Conservation (phyloP, 768 basidiomycete species). For the Pleurotus giganteus region DNA sequence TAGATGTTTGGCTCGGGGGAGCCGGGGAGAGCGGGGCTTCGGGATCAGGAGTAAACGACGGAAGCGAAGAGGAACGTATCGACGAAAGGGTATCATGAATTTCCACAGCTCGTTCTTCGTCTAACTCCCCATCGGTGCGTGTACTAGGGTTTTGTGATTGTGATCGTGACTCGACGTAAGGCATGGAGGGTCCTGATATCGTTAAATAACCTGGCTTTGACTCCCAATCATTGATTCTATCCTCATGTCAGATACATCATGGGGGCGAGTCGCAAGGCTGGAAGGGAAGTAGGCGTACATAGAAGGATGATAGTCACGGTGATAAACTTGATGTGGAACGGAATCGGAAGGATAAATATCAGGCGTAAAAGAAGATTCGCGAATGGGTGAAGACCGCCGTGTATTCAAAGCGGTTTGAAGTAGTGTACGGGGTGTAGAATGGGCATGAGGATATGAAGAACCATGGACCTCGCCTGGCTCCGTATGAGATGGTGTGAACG, state of each 20-base stretch:
- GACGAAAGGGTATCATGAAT: constrained; percentile 7
- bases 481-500: constrained; percentile 14
- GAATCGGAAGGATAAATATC: constrained; percentile 1
- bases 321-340: constrained; percentile 1
- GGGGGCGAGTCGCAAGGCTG: background rate
- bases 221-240: constrained; percentile 6
- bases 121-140: background rate
- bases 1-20: background rate
- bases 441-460: constrained; percentile 10
- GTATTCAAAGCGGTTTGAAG: background rate
- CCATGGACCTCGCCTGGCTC: constrained; percentile 4
- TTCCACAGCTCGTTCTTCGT: constrained; percentile 6
- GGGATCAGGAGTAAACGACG: constrained; percentile 5
- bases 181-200: background rate
- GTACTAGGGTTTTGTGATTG: constrained; percentile 8
- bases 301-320: constrained; percentile 7
- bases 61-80: background rate
- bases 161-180: constrained; percentile 8
- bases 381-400: background rate
- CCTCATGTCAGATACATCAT: background rate
- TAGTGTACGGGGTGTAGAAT: constrained; percentile 13
- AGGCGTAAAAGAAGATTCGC: constrained; percentile 1
- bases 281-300: constrained; percentile 3
- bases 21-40: background rate
- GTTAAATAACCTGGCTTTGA: background rate